phyloP scores from a whole-genome alignment of 2,329 filamentous ascomycete genomes.

The Macrophomina tecta region DNA sequence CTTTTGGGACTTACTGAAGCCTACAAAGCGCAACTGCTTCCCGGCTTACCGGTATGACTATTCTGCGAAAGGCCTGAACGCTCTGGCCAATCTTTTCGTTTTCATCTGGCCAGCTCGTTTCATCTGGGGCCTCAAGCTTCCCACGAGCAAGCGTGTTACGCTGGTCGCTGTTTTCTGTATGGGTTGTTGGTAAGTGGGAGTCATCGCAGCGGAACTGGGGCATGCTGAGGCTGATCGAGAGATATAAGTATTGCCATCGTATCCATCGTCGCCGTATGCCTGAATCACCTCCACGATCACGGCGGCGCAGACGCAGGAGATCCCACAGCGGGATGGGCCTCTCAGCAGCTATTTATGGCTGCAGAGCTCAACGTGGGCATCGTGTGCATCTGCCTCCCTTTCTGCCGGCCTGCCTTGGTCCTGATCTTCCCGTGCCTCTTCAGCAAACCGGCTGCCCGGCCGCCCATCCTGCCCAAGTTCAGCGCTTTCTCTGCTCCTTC shows the following conservation, averaged over 20 bases:
- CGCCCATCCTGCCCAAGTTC: too few species aligned
- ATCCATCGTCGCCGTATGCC: too few species aligned
- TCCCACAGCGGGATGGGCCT: conserved; percentile 31
- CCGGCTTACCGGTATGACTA: neutral
- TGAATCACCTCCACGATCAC: too few species aligned
- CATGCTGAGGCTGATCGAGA: too few species aligned
- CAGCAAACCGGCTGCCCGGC: too few species aligned
- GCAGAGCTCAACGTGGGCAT: conserved; percentile 40
- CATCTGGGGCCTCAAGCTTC: neutral
- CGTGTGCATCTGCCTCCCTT: conserved; percentile 40
- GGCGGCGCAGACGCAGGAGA: too few species aligned
- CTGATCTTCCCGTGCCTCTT: conserved; percentile 55
- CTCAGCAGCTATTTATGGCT: conserved; percentile 36
- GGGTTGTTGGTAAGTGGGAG: too few species aligned
- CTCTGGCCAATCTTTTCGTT: neutral
- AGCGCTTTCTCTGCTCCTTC: too few species aligned
- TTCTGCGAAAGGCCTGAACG: neutral
- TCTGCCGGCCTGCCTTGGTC: conserved; percentile 40
- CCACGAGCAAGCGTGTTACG: neutral
- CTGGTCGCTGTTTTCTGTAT: too few species aligned
- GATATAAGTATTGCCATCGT: too few species aligned
- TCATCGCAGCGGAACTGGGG: too few species aligned
- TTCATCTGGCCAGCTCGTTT: neutral
- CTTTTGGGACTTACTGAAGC: neutral
- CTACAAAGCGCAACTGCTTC: neutral